Evolutionary conservation across 192 early-diverging fungal species (phyloP).

Genomic region (Coemansia sp.): DNA sequence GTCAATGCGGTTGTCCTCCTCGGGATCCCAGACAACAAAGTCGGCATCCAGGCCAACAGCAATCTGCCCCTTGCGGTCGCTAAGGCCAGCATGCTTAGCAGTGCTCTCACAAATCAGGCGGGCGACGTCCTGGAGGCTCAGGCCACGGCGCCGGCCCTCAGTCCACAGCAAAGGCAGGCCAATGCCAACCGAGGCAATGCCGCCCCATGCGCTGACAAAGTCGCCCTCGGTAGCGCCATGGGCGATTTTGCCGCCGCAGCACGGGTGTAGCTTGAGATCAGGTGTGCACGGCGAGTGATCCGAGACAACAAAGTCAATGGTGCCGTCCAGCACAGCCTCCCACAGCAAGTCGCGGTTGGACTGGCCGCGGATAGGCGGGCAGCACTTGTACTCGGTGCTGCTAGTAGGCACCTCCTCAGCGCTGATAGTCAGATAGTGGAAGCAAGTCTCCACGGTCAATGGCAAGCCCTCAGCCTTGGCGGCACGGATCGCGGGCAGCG

Average conservation of each 20-base stretch:
- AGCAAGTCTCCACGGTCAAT: slow-evolving; percentile 80
- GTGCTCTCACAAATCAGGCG: slow-evolving; percentile 67
- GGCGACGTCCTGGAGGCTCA: slow-evolving; percentile 58
- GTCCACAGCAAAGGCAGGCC: slow-evolving; percentile 80
- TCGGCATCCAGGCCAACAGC: slow-evolving; percentile 71
- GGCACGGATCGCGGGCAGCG: slow-evolving; percentile 66
- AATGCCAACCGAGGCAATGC: slow-evolving; percentile 76
- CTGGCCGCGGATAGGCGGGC: slow-evolving; percentile 74
- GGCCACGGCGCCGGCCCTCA: slow-evolving; percentile 65
- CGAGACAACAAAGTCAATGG: slow-evolving; percentile 79
- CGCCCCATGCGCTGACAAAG: slow-evolving; percentile 80
- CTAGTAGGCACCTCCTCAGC: slow-evolving; percentile 66
- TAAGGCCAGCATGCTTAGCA: slow-evolving; percentile 60
- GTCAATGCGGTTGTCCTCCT: slow-evolving; percentile 59
- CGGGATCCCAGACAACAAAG: slow-evolving; percentile 76
- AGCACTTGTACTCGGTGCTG: slow-evolving; percentile 82
- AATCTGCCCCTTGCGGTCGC: slow-evolving; percentile 67
- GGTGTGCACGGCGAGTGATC: slow-evolving; percentile 82
- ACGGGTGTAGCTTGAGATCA: slow-evolving; percentile 64
- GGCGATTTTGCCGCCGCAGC: slow-evolving; percentile 32
- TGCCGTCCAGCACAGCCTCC: slow-evolving; percentile 72
- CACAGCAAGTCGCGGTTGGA: slow-evolving; percentile 68
- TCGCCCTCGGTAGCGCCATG: slow-evolving; percentile 60
- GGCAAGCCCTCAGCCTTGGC: slow-evolving; percentile 68
- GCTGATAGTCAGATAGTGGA: slow-evolving; percentile 72